A percentile compares a stretch with the other conserved stretches of the same genome.
Evolutionary conservation across 495 filamentous ascomycete genomes (phyloP).

Genomic region (Daldinia childiae): DNA sequence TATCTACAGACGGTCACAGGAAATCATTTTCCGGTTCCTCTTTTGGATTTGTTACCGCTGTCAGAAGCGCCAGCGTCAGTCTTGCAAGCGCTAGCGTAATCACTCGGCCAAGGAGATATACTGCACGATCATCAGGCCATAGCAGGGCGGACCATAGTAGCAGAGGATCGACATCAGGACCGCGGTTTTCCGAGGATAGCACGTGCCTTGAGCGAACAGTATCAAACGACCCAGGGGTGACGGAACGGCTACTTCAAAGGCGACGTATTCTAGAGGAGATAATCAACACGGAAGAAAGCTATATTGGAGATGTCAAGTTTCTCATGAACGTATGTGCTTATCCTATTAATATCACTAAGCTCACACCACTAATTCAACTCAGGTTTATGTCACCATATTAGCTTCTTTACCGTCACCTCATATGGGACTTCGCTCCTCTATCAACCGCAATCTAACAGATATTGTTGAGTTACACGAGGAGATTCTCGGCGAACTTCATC

Average conservation of each 20-base stretch:
- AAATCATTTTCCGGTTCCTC: conserved; percentile 76
- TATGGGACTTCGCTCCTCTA: conserved; percentile 63
- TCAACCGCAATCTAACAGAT: conserved; percentile 73
- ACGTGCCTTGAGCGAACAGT: conserved; percentile 60
- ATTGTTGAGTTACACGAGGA: conserved; percentile 78
- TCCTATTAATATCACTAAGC: not conserved
- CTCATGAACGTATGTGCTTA: conserved; percentile 74
- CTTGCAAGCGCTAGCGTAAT: conserved; percentile 73
- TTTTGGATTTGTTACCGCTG: conserved; percentile 73
- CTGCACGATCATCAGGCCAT: conserved; percentile 61
- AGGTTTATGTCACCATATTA: conserved; percentile 76
- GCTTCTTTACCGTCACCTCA: conserved; percentile 67
- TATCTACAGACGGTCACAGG: conserved; percentile 55
- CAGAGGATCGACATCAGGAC: conserved; percentile 65
- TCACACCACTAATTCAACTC: conserved; percentile 21
- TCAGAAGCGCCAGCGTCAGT: conserved; percentile 81
- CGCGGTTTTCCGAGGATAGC: conserved; percentile 74
- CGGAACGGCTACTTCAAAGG: conserved; percentile 74
- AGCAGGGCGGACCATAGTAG: conserved; percentile 71
- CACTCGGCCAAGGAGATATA: conserved; percentile 65
- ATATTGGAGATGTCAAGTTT: conserved; percentile 85
- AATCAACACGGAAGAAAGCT: conserved; percentile 84
- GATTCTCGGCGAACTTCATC: conserved; percentile 71
- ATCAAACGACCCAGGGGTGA: conserved; percentile 74
- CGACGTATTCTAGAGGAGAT: conserved; percentile 84